Evolutionary conservation across 2,329 filamentous ascomycete genomes (phyloP).

Genomic region (Epichloe baconii): DNA sequence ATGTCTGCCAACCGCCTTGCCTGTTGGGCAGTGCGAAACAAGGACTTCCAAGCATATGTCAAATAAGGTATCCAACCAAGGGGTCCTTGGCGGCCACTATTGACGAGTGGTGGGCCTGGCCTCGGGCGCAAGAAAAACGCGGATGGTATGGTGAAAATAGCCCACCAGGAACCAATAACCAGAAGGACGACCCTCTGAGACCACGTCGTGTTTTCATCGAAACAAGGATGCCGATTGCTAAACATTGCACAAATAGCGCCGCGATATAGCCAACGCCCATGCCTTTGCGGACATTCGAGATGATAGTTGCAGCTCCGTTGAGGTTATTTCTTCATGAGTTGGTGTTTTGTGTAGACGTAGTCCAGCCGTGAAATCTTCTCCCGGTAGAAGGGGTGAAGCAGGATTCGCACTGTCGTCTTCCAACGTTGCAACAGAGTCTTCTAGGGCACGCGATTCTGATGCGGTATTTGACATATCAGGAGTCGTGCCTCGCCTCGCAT

Average conservation of each 20-base stretch:
- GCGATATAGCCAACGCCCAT: constrained; percentile 91
- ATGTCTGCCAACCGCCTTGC: constrained; percentile 63
- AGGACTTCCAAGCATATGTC: constrained; percentile 70
- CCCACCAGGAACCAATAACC: constrained; percentile 85
- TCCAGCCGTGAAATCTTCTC: constrained; percentile 11
- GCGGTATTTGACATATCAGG: constrained; percentile 19
- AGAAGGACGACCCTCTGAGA: constrained; percentile 79
- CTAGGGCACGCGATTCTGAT: constrained; percentile 22
- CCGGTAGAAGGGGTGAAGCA: constrained; percentile 33
- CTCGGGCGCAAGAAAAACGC: constrained; percentile 78
- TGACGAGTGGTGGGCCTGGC: constrained; percentile 67
- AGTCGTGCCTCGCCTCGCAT: constrained; percentile 14
- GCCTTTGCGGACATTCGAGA: constrained; percentile 82
- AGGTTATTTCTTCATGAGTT: constrained; percentile 39
- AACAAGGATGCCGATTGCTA: constrained; percentile 67
- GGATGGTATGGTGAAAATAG: constrained; percentile 76
- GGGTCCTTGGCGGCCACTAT: constrained; percentile 23
- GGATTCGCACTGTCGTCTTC: constrained; percentile 24
- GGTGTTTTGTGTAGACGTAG: constrained; percentile 24
- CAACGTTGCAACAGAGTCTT: constrained; percentile 20
- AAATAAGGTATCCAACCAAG: constrained; percentile 56
- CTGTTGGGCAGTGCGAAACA: constrained; percentile 66
- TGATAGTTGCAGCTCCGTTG: constrained; percentile 63
- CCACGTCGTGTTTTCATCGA: constrained; percentile 66
- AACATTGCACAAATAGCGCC: constrained; percentile 69